A percentile compares a stretch with the other conserved stretches of the same genome.
Conservation (phyloP, 176 grass and related monocot genomes). For the Areca catechu region DNA sequence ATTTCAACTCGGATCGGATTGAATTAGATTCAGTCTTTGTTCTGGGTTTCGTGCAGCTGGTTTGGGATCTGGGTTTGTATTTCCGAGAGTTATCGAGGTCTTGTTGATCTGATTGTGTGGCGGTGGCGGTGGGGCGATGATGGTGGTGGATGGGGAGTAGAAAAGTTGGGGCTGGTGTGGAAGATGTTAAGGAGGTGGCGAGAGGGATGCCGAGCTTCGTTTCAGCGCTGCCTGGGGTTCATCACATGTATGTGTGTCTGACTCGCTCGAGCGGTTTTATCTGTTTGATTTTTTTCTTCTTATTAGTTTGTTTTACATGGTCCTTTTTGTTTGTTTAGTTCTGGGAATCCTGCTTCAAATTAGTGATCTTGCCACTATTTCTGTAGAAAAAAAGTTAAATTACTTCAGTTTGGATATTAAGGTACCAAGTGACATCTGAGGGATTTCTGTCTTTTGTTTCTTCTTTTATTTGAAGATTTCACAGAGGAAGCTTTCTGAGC, state of each 20-base stretch:
- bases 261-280: background rate
- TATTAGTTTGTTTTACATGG: background rate
- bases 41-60: too few relatives aligned
- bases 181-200: conserved; percentile 18
- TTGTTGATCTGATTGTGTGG: conserved; percentile 1
- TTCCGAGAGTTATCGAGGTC: background rate
- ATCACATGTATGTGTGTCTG: conserved; percentile 33
- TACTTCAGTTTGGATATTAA: too few relatives aligned
- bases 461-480: too few relatives aligned
- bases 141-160: conserved; percentile 48
- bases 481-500: too few relatives aligned
- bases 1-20: too few relatives aligned
- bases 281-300: background rate
- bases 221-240: conserved; percentile 20
- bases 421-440: too few relatives aligned
- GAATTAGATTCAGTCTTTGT: too few relatives aligned
- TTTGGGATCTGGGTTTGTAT: too few relatives aligned
- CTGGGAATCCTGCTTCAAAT: too few relatives aligned
- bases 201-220: conserved; percentile 42
- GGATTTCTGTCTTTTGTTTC: too few relatives aligned
- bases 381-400: too few relatives aligned
- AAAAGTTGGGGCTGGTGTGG: conserved; percentile 18
- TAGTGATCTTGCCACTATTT: too few relatives aligned
- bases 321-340: background rate
- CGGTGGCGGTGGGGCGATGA: conserved; percentile 13